phyloP scores from a whole-genome alignment of 768 basidiomycete species.

The Hygrophorus russula region DNA sequence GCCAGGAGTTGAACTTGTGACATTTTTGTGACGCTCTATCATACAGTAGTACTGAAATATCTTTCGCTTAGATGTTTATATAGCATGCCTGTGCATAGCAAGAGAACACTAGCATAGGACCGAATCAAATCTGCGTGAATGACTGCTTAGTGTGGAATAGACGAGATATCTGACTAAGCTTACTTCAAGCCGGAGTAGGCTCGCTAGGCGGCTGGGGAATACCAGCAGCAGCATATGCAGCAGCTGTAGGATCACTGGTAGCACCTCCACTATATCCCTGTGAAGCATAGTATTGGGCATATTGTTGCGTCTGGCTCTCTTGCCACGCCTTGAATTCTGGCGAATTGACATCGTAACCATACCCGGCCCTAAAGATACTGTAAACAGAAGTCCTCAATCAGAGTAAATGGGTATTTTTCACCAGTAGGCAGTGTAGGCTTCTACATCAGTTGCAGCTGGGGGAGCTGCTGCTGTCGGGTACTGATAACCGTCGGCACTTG shows the following conservation, averaged over 20 bases:
- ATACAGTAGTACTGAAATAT: no score
- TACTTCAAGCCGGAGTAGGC: background rate
- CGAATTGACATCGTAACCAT: constrained; percentile 81
- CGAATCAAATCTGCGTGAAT: no score
- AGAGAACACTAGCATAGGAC: no score
- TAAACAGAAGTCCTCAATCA: background rate
- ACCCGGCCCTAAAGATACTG: constrained; percentile 49
- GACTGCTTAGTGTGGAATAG: no score
- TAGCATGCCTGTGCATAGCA: no score
- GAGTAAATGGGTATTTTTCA: constrained; percentile 16
- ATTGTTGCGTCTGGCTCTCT: constrained; percentile 60
- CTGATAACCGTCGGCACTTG: constrained; percentile 31
- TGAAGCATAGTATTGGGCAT: constrained; percentile 59
- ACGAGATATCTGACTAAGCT: no score
- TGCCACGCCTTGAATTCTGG: constrained; percentile 75
- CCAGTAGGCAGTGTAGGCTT: constrained; percentile 55
- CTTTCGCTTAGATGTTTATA: no score
- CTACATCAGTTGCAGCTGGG: constrained; percentile 28
- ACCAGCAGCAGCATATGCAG: constrained; percentile 6
- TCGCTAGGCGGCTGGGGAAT: no score
- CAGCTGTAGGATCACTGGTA: constrained; percentile 9
- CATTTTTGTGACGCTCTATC: no score
- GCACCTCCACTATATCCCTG: constrained; percentile 32
- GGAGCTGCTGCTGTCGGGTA: constrained; percentile 23
- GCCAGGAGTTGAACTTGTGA: background rate